Evolutionary conservation across 805 yeast genomes (phyloP).

Genomic region (Kuraishia piskuri): DNA sequence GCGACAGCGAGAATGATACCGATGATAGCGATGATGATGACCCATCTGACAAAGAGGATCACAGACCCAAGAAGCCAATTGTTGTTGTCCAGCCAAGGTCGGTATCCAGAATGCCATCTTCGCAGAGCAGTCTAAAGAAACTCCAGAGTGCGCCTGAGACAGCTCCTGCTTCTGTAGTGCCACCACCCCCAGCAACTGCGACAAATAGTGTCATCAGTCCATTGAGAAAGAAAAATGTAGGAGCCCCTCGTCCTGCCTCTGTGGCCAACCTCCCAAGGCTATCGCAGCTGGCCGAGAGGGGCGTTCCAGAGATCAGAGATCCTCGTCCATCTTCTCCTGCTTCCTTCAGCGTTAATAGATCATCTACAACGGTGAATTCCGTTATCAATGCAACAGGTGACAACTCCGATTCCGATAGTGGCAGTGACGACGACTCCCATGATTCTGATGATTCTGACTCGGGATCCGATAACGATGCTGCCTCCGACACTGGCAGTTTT

Average conservation of each 20-base stretch:
- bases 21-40: background rate
- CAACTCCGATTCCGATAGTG: background rate
- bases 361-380: background rate
- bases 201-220: background rate
- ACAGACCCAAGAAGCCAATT: background rate
- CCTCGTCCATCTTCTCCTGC: constrained; percentile 9
- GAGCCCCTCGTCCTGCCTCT: constrained; percentile 1
- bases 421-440: background rate
- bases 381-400: background rate
- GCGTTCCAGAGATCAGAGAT: constrained; percentile 61
- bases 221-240: background rate
- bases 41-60: background rate
- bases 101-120: background rate
- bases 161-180: background rate
- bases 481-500: background rate
- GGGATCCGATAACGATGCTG: constrained; percentile 2
- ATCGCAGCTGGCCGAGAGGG: constrained; percentile 52
- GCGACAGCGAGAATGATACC: constrained; percentile 2
- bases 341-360: background rate
- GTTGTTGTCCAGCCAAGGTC: background rate
- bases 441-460: constrained; percentile 5
- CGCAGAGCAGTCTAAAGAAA: background rate
- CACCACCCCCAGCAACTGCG: background rate
- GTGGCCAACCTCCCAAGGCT: constrained; percentile 32
- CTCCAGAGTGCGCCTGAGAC: background rate